Conservation (phyloP, 495 filamentous ascomycete genomes). For the Penicillium longicatenatum region DNA sequence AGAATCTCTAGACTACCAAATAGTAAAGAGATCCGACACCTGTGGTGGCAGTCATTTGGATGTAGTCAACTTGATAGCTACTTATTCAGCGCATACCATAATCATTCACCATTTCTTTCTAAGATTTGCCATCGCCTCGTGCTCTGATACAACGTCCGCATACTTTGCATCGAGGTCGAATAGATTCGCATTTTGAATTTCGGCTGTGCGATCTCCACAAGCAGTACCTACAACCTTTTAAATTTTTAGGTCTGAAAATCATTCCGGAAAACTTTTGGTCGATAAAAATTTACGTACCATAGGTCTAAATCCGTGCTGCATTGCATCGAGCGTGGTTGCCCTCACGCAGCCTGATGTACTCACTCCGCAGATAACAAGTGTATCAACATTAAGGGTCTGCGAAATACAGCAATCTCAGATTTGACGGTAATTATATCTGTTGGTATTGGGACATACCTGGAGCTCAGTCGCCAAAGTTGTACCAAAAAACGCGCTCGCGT, state of each 20-base stretch:
- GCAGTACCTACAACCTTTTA: neutral
- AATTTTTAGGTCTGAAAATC: neutral
- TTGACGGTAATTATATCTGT: neutral
- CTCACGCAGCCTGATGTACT: neutral
- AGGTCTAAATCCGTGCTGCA: conserved; percentile 1
- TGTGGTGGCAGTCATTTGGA: too few relatives aligned
- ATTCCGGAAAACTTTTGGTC: neutral
- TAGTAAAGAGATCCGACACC: too few relatives aligned
- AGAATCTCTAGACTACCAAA: too few relatives aligned
- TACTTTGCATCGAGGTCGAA: conserved; percentile 2
- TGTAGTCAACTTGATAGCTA: too few relatives aligned
- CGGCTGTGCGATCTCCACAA: conserved; percentile 1
- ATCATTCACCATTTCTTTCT: neutral
- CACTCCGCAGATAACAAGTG: conserved; percentile 1
- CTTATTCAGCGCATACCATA: neutral
- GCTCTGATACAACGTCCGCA: neutral
- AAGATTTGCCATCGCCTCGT: neutral
- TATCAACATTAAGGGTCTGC: conserved; percentile 1
- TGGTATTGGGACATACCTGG: neutral
- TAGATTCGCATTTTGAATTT: neutral
- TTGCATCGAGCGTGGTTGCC: conserved; percentile 2
- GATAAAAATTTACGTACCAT: neutral
- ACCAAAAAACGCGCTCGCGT: conserved; percentile 3
- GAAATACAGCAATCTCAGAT: neutral
- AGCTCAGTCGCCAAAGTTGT: conserved; percentile 3